Conservation (phyloP, 1,284 basidiomycete species). For the Malassezia nana region DNA sequence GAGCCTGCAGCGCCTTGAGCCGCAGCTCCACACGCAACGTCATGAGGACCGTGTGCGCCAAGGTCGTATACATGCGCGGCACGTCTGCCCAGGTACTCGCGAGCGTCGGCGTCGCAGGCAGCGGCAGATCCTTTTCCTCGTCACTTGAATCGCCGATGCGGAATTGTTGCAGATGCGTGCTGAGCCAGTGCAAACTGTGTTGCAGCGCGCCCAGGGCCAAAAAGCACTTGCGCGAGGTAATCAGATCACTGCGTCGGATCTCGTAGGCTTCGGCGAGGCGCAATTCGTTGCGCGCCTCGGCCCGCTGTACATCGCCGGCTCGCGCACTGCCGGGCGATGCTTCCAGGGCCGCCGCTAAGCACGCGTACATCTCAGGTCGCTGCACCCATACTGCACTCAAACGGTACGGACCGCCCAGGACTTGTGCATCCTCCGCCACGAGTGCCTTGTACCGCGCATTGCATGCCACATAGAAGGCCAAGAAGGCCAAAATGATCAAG, state of each 20-base stretch:
- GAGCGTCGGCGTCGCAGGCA: constrained; percentile 28
- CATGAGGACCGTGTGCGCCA: constrained; percentile 74
- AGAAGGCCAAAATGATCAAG: constrained; percentile 86
- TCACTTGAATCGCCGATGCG: constrained; percentile 5
- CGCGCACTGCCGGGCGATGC: neutral
- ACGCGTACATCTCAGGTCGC: constrained; percentile 62
- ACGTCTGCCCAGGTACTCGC: constrained; percentile 56
- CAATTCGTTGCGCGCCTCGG: constrained; percentile 19
- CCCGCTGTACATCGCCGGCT: neutral
- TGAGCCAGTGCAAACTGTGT: constrained; percentile 55
- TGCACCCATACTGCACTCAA: constrained; percentile 38
- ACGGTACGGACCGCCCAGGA: constrained; percentile 11
- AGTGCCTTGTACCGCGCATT: constrained; percentile 73
- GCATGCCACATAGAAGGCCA: constrained; percentile 91
- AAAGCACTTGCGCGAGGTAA: constrained; percentile 65
- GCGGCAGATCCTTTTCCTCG: constrained; percentile 10
- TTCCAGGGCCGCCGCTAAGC: constrained; percentile 57
- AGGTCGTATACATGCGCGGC: constrained; percentile 75
- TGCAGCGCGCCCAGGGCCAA: constrained; percentile 69
- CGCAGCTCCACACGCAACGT: constrained; percentile 82
- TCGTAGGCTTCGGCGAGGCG: constrained; percentile 24
- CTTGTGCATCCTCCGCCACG: constrained; percentile 50
- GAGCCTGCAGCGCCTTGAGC: constrained; percentile 70
- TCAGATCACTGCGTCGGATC: constrained; percentile 54
- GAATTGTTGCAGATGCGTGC: constrained; percentile 25